phyloP scores from a whole-genome alignment of 2,329 filamentous ascomycete genomes.

The Pestalotiopsis sp. region DNA sequence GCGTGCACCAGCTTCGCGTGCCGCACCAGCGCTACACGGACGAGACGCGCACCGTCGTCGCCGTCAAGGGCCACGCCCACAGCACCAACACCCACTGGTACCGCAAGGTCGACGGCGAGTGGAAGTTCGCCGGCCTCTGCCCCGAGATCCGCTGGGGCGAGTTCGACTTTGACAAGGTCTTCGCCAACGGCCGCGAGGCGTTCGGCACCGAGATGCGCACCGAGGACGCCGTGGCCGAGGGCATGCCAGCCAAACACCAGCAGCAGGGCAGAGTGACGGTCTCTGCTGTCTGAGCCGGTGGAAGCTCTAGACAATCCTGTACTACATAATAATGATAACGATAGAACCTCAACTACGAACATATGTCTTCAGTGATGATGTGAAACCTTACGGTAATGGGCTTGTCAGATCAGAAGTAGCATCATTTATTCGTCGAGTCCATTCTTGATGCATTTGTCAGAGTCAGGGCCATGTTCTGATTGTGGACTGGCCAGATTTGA shows the following conservation, averaged over 20 bases:
- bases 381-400: background rate
- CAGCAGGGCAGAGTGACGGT: background rate
- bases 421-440: background rate
- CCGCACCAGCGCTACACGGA: slow-evolving; percentile 64
- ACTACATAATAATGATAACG: background rate
- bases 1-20: slow-evolving; percentile 63
- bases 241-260: background rate
- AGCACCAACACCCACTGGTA: slow-evolving; percentile 60
- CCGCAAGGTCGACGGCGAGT: slow-evolving; percentile 57
- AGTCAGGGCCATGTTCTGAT: background rate
- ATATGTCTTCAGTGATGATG: background rate
- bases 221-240: slow-evolving; percentile 2
- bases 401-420: background rate
- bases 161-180: slow-evolving; percentile 60
- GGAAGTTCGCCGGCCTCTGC: slow-evolving; percentile 61
- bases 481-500: no score
- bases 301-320: background rate
- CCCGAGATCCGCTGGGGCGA: slow-evolving; percentile 60
- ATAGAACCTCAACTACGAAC: background rate
- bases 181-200: slow-evolving; percentile 40
- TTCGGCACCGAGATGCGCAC: slow-evolving; percentile 28
- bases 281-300: background rate
- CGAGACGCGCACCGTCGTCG: slow-evolving; percentile 45
- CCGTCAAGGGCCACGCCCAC: slow-evolving; percentile 62
- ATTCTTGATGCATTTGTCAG: background rate